These are phyloP conservation scores for Plasmopara muralis DNA, from an alignment of 352 stramenopile species.

Conservation along the genomic window DNA sequence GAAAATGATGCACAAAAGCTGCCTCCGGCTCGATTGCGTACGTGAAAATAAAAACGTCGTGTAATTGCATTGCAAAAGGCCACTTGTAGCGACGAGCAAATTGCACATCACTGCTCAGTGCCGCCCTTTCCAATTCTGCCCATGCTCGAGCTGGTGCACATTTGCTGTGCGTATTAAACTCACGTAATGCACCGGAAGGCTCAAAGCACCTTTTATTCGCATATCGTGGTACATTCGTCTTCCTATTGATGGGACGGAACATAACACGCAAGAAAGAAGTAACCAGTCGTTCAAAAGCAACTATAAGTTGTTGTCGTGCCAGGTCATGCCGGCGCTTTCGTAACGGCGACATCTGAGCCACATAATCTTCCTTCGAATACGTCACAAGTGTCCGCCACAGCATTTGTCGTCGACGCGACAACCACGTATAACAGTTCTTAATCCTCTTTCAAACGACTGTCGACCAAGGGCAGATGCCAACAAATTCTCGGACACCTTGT, in stretches of 20 bases:
- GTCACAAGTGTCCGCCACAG: conserved; percentile 14
- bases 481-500: background rate
- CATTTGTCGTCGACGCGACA: conserved; percentile 5
- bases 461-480: conserved; percentile 12
- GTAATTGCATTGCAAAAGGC: conserved; percentile 1
- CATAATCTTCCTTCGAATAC: conserved; percentile 17
- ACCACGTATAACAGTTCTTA: background rate
- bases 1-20: conserved; percentile 12
- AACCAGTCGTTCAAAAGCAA: conserved; percentile 17
- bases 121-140: conserved; percentile 17
- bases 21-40: conserved; percentile 15
- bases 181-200: conserved; percentile 12
- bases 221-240: conserved; percentile 19
- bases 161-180: conserved; percentile 24
- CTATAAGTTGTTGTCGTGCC: conserved; percentile 12
- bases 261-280: conserved; percentile 15
- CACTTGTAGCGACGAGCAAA: conserved; percentile 10
- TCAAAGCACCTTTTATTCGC: conserved; percentile 26
- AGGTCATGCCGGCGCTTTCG: conserved; percentile 5
- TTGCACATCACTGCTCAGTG: conserved; percentile 11
- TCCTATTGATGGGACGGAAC: conserved; percentile 19
- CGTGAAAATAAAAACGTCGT: conserved; percentile 1
- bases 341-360: conserved; percentile 8
- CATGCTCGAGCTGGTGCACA: conserved; percentile 8
- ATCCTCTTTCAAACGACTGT: conserved; percentile 2